These are phyloP conservation scores for Taphrina sp. DNA, from an alignment of 1,139 yeast genomes.

Conservation along the genomic window DNA sequence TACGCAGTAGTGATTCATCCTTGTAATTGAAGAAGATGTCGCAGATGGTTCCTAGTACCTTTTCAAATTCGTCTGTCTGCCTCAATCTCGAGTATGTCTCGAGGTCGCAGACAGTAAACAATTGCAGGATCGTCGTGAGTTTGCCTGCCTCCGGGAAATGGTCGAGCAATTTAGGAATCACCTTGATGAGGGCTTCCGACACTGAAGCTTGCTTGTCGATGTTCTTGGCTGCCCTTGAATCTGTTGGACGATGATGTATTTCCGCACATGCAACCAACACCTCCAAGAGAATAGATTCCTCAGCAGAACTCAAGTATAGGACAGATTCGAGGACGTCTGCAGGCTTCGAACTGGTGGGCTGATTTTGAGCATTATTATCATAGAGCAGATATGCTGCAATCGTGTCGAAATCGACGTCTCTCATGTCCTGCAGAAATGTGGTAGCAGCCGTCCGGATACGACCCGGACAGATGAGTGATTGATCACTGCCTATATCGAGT, in stretches of 20 bases:
- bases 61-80: slow-evolving; percentile 40
- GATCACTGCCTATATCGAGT: slow-evolving; percentile 37
- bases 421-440: slow-evolving; percentile 38
- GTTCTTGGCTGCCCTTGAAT: not conserved
- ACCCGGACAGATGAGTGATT: slow-evolving; percentile 35
- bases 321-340: slow-evolving; percentile 33
- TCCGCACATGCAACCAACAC: slow-evolving; percentile 41
- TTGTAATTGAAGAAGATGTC: slow-evolving; percentile 39
- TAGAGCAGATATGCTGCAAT: slow-evolving; percentile 40
- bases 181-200: slow-evolving; percentile 38
- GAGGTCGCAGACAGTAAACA: slow-evolving; percentile 39
- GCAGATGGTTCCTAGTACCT: slow-evolving; percentile 38
- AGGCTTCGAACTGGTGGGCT: slow-evolving; percentile 34
- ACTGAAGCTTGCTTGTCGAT: not conserved
- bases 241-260: slow-evolving; percentile 35
- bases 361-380: slow-evolving; percentile 41
- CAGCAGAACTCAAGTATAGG: slow-evolving; percentile 38
- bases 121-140: slow-evolving; percentile 40
- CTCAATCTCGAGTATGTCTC: slow-evolving; percentile 41
- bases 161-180: slow-evolving; percentile 39
- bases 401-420: slow-evolving; percentile 38
- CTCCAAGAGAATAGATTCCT: slow-evolving; percentile 41
- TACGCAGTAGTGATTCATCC: slow-evolving; percentile 34
- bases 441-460: slow-evolving; percentile 39
- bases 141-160: slow-evolving; percentile 40